Percentiles rank a stretch among this genome's conserved stretches.
Evolutionary conservation across 768 basidiomycete genomes (phyloP).

Genomic region (Clavulina sp.): DNA sequence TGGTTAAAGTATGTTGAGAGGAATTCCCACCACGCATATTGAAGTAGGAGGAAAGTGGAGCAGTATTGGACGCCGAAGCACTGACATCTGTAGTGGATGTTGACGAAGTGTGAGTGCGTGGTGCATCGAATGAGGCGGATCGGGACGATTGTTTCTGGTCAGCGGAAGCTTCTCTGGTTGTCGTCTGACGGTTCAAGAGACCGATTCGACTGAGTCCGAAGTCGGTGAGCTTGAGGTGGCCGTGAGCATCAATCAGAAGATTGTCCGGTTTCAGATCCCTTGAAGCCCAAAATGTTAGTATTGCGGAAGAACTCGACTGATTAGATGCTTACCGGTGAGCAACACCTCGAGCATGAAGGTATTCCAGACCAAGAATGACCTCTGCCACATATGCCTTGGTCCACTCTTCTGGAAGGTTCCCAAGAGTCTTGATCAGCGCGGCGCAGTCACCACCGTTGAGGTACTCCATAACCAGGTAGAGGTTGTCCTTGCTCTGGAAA

Average conservation of each 20-base stretch:
- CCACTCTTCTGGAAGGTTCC: slow-evolving; percentile 90
- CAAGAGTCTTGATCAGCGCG: slow-evolving; percentile 89
- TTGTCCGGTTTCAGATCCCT: slow-evolving; percentile 98
- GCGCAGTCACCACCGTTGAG: slow-evolving; percentile 97
- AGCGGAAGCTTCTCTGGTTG: slow-evolving; percentile 29
- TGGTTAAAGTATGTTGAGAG: slow-evolving; percentile 12
- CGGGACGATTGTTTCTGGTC: slow-evolving; percentile 24
- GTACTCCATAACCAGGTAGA: slow-evolving; percentile 99
- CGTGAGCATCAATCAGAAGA: slow-evolving; percentile 87
- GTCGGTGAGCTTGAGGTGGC: slow-evolving; percentile 94
- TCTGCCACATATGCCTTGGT: slow-evolving; percentile 92
- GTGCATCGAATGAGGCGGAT: slow-evolving; percentile 34
- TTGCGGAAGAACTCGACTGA: slow-evolving; percentile 2
- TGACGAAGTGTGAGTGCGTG: slow-evolving; percentile 26
- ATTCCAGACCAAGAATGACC: slow-evolving; percentile 86
- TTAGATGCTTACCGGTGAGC: slow-evolving; percentile 68
- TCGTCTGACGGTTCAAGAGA: slow-evolving; percentile 91
- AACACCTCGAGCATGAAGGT: slow-evolving; percentile 86
- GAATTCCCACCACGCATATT: not conserved
- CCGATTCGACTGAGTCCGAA: slow-evolving; percentile 95
- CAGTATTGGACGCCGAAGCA: slow-evolving; percentile 34
- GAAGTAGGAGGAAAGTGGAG: slow-evolving; percentile 58
- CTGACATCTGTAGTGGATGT: slow-evolving; percentile 46
- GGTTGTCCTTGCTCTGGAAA: slow-evolving; percentile 97
- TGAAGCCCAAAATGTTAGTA: slow-evolving; percentile 7